phyloP scores from a whole-genome alignment of 2,329 filamentous ascomycete genomes.

The Pseudocercospora fijiensis region DNA sequence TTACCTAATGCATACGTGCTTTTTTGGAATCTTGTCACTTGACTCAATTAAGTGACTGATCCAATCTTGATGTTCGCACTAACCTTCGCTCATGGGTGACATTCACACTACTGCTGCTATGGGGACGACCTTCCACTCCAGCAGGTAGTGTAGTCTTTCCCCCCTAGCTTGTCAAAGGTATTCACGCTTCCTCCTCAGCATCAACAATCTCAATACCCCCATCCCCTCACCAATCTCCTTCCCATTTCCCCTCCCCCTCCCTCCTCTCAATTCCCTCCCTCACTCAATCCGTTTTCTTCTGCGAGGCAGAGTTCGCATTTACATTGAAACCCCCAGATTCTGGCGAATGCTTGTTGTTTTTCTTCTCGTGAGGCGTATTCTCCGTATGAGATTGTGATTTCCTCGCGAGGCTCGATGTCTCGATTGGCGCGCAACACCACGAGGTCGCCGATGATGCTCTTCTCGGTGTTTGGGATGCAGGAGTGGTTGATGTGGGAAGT shows the following conservation, averaged over 20 bases:
- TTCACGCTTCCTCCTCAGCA: not conserved
- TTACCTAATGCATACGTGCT: not conserved
- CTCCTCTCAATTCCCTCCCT: no score
- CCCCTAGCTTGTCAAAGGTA: not conserved
- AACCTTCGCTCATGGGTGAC: not conserved
- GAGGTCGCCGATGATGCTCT: conserved; percentile 17
- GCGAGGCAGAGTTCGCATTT: conserved; percentile 9
- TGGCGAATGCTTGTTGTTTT: conserved; percentile 5
- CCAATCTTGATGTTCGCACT: not conserved
- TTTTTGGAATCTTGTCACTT: not conserved
- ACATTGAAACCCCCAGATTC: conserved; percentile 16
- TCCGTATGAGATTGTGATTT: conserved; percentile 20
- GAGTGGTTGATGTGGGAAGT: conserved; percentile 21
- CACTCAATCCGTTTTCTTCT: no score
- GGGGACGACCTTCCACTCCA: not conserved
- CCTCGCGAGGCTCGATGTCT: conserved; percentile 17
- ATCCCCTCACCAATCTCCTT: no score
- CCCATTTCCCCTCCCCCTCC: no score
- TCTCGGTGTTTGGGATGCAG: conserved; percentile 20
- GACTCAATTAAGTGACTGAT: not conserved
- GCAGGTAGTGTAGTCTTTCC: not conserved
- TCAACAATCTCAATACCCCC: not conserved
- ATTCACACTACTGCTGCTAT: not conserved
- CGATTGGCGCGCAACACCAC: conserved; percentile 14
- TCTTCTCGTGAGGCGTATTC: conserved; percentile 4